phyloP scores from a whole-genome alignment of 2,329 filamentous ascomycete genomes.

The Tolypocladium sp. region DNA sequence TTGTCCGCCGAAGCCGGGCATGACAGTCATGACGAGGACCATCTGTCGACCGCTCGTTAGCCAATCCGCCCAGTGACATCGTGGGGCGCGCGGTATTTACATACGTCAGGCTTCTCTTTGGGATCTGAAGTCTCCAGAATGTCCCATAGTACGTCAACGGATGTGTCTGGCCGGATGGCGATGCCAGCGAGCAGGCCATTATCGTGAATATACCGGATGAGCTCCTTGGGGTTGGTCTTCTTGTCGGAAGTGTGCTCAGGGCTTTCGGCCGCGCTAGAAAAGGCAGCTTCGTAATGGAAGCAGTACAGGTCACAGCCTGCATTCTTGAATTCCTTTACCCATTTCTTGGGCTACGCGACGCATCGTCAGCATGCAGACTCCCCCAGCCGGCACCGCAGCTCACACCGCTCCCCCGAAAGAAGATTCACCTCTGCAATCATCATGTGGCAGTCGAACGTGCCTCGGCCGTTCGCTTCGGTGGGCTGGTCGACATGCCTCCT shows the following conservation, averaged over 20 bases:
- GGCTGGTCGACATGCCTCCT: conserved; percentile 75
- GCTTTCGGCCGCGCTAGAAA: conserved; percentile 75
- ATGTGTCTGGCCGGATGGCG: conserved; percentile 88
- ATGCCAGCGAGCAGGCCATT: conserved; percentile 84
- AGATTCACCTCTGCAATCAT: conserved; percentile 92
- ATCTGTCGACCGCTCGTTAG: conserved; percentile 50
- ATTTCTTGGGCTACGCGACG: conserved; percentile 73
- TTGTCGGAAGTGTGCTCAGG: conserved; percentile 60
- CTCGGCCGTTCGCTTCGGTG: conserved; percentile 59
- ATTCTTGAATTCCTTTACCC: conserved; percentile 90
- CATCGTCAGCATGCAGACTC: background rate
- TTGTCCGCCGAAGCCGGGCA: conserved; percentile 94
- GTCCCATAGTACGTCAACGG: conserved; percentile 86
- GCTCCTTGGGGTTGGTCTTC: conserved; percentile 72
- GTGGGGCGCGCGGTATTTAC: conserved; percentile 23
- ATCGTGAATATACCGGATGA: conserved; percentile 86
- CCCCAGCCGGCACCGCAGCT: background rate
- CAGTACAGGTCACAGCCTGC: conserved; percentile 98
- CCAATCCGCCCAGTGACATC: background rate
- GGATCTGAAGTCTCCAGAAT: conserved; percentile 66
- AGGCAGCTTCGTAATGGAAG: conserved; percentile 97
- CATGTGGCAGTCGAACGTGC: conserved; percentile 99
- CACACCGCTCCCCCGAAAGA: no score
- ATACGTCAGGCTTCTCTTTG: conserved; percentile 79
- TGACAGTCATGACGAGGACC: conserved; percentile 96